Percentiles rank a stretch among this genome's conserved stretches.
Evolutionary conservation across 2,329 filamentous ascomycete species (phyloP).

Genomic region (Epichloe uncinata): DNA sequence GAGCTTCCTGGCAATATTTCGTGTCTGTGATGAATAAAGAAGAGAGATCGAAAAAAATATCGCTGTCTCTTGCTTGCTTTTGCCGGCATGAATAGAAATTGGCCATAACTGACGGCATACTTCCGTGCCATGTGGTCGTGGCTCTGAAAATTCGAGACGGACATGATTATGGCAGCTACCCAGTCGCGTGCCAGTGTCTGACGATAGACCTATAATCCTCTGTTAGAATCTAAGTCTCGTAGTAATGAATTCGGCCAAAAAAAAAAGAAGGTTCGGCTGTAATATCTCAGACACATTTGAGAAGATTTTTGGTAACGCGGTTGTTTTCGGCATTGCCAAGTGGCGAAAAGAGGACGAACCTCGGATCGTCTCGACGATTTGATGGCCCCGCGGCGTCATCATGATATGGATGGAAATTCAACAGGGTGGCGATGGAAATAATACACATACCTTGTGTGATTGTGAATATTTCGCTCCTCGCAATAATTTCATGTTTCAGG

Average conservation of each 20-base stretch:
- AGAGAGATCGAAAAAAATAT: neutral
- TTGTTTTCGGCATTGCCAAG: slow-evolving; percentile 42
- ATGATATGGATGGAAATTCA: slow-evolving; percentile 14
- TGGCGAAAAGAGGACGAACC: slow-evolving; percentile 5
- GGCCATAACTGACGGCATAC: neutral
- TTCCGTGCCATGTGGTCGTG: neutral
- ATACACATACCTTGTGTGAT: neutral
- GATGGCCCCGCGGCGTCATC: slow-evolving; percentile 45
- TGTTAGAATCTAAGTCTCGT: neutral
- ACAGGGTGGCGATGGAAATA: neutral
- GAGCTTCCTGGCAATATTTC: neutral
- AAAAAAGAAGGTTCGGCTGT: neutral
- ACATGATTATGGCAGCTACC: neutral
- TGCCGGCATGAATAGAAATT: neutral
- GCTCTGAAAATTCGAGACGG: neutral
- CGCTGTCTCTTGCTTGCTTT: neutral
- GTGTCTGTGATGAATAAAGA: neutral
- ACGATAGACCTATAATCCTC: neutral
- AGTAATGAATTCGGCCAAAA: too few relatives aligned
- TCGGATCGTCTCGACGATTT: slow-evolving; percentile 14
- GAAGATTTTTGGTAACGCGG: slow-evolving; percentile 52
- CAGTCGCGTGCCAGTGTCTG: neutral
- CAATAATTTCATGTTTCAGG: slow-evolving; percentile 28
- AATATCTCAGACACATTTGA: slow-evolving; percentile 43
- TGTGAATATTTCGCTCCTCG: neutral